Base-by-base conservation (phyloP, 495 filamentous ascomycete genomes). In the Aspergillus leporis region DNA sequence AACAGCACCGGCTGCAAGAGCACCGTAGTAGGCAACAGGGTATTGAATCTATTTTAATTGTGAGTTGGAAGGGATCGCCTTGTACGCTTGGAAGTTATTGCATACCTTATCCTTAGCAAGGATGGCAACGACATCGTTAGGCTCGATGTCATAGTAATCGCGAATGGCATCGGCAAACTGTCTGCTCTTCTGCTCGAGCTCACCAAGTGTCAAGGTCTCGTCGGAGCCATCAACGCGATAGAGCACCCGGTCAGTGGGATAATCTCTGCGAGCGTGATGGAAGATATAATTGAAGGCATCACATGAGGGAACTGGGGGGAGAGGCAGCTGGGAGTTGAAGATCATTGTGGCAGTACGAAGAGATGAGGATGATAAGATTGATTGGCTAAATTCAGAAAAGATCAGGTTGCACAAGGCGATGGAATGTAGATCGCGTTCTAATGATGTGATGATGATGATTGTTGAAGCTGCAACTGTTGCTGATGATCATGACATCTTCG, bases 271-370 rank as follows among this genome's bases (percentile, higher is more conserved):
- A 9, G 51, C 58, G 41, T 51, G 31, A 50, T 60, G 51, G 43
- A 60, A 60, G 40, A 60, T 60, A 50, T 48, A 60, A 19, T 60
- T 60, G 58, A 60, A 60, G 16, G 53, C 58, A 32, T 60, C 58
- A 1, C 49, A 53, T 18, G 21, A 19, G 3, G 58, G 58, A 3
- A 51, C 50, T 3, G 43, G 18, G 41, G 52, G 43, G 8, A 48
- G 45, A 25, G 58, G 58, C 2, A 49, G 45, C 13, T 23, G 41
- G 23, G 58, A 60, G 13, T 51, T 21, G 30, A 60, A 60, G 28
- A 60, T 51, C 58, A 60, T 60, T 12, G 8, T 59, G 34, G 13
- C 8, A 8, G 34, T 10, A 36, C 9, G 34, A 36, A 36, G 34
- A 36, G 2, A 14, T 4, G 34, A 14, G 13, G 34, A 12, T 36